These are phyloP conservation scores for Brassica nigra DNA, from an alignment of 345 rosid genomes.

Conservation along the genomic window DNA sequence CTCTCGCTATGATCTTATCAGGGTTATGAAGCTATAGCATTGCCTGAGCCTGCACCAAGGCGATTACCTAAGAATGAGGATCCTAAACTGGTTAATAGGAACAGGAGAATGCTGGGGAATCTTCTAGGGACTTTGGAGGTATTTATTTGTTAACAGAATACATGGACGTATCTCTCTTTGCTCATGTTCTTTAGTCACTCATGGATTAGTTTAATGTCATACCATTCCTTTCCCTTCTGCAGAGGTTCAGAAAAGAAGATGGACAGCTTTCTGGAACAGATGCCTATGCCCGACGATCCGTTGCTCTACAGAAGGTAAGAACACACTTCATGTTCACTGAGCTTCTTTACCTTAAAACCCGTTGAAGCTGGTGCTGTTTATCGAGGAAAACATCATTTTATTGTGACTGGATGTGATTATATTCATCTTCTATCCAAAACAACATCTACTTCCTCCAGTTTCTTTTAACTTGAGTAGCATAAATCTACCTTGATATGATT, in stretches of 20 bases:
- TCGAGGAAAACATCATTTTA: background rate
- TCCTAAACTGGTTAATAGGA: slow-evolving; percentile 85
- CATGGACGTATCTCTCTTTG: slow-evolving; percentile 21
- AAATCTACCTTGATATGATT: background rate
- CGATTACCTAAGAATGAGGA: slow-evolving; percentile 88
- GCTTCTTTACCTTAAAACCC: background rate
- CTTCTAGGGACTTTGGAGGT: slow-evolving; percentile 98
- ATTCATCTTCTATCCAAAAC: background rate
- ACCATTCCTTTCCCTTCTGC: slow-evolving; percentile 33
- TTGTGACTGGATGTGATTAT: background rate
- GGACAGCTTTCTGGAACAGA: slow-evolving; percentile 78
- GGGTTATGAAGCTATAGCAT: slow-evolving; percentile 53
- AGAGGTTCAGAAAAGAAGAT: slow-evolving; percentile 97
- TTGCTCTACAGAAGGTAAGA: slow-evolving; percentile 77
- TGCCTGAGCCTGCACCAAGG: slow-evolving; percentile 76
- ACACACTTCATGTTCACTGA: background rate
- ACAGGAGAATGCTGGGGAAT: slow-evolving; percentile 94
- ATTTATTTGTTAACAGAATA: slow-evolving; percentile 42
- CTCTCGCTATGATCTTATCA: slow-evolving; percentile 34
- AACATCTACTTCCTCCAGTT: background rate
- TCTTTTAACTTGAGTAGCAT: background rate
- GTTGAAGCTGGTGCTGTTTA: background rate
- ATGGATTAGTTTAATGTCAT: slow-evolving; percentile 15
- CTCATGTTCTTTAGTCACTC: background rate
- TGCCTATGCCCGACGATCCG: slow-evolving; percentile 79